These are phyloP conservation scores for Fusarium burgessii DNA, from an alignment of 2,329 filamentous ascomycete genomes.

Conservation along the genomic window DNA sequence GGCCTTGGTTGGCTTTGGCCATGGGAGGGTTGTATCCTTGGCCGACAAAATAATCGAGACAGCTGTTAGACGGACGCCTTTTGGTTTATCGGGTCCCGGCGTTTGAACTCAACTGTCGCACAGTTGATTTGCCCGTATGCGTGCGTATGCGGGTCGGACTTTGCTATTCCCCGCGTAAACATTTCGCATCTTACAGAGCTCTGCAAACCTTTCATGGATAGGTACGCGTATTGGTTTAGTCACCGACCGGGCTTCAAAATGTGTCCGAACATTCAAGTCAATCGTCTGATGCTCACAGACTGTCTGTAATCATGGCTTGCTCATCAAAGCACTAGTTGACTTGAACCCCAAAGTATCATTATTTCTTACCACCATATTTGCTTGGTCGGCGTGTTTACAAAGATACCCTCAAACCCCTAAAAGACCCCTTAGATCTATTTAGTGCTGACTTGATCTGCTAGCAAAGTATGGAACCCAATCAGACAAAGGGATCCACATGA, in stretches of 20 bases:
- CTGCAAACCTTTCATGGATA: background rate
- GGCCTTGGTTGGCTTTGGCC: slow-evolving; percentile 11
- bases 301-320: background rate
- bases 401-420: background rate
- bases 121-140: slow-evolving; percentile 16
- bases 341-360: background rate
- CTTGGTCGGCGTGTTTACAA: background rate
- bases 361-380: slow-evolving; percentile 5
- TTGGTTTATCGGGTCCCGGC: slow-evolving; percentile 24
- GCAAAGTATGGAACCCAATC: background rate
- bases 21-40: slow-evolving; percentile 18
- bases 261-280: background rate
- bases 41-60: slow-evolving; percentile 35
- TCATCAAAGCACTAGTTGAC: background rate
- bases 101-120: slow-evolving; percentile 1
- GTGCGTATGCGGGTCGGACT: slow-evolving; percentile 17
- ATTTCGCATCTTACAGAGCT: background rate
- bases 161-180: slow-evolving; percentile 24
- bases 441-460: slow-evolving; percentile 14
- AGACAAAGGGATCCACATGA: background rate
- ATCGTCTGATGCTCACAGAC: background rate
- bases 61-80: slow-evolving; percentile 28
- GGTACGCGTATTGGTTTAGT: slow-evolving; percentile 28
- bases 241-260: slow-evolving; percentile 1
- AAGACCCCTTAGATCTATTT: slow-evolving; percentile 3